Conservation (phyloP, 441 rosid species). For the Isatis lusitanica region DNA sequence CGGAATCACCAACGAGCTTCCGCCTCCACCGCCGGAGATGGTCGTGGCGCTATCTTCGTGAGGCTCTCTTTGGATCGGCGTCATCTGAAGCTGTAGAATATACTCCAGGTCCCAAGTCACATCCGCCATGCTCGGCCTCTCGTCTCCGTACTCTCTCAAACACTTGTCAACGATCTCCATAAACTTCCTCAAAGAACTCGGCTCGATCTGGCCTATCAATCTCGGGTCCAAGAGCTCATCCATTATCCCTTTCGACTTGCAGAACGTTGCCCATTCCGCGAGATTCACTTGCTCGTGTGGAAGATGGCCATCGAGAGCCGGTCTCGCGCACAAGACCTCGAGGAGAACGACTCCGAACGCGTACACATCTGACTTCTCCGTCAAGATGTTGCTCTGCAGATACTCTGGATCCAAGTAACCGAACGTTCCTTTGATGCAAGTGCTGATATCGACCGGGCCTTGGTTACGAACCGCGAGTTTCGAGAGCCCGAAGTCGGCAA, state of each 20-base stretch:
- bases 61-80: constrained; percentile 31
- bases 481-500: constrained; percentile 49
- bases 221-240: constrained; percentile 47
- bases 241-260: constrained; percentile 37
- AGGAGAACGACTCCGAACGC: constrained; percentile 48
- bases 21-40: not conserved
- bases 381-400: constrained; percentile 24
- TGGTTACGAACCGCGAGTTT: constrained; percentile 36
- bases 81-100: constrained; percentile 39
- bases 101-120: constrained; percentile 53
- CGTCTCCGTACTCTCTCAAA: constrained; percentile 34
- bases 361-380: constrained; percentile 48
- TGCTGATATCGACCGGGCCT: constrained; percentile 25
- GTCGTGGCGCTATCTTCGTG: constrained; percentile 37
- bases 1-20: constrained; percentile 20
- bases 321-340: constrained; percentile 50
- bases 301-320: constrained; percentile 18
- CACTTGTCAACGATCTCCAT: constrained; percentile 51
- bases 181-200: constrained; percentile 46
- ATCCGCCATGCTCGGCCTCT: constrained; percentile 51
- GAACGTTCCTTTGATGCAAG: constrained; percentile 43
- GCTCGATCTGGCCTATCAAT: constrained; percentile 37
- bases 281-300: constrained; percentile 41
- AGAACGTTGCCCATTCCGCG: constrained; percentile 53
- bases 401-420: constrained; percentile 55